A percentile compares a stretch with the other conserved stretches of the same genome.
Conservation (phyloP, 192 early-diverging fungal species). For the Backusella mclennaniae region DNA sequence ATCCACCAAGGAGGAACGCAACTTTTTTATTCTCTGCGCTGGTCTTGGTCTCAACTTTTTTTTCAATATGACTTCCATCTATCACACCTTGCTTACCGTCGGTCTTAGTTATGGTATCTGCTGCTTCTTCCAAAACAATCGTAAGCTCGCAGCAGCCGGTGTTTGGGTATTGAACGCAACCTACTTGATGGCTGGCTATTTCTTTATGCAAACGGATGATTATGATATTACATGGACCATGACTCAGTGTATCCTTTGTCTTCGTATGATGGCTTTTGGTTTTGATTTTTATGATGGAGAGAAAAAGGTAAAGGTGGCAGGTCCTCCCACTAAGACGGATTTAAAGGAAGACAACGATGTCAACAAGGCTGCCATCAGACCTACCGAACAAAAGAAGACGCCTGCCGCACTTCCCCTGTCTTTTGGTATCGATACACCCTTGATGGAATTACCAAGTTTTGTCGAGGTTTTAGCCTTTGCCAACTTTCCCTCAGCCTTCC, state of each 20-base stretch:
- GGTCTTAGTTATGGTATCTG: conserved; percentile 44
- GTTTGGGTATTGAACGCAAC: conserved; percentile 51
- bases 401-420: conserved; percentile 32
- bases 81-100: conserved; percentile 50
- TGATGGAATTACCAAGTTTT: conserved; percentile 43
- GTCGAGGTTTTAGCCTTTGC: conserved; percentile 49
- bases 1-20: conserved; percentile 44
- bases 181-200: conserved; percentile 51
- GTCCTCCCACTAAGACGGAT: not conserved
- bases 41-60: conserved; percentile 49
- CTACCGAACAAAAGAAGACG: not conserved
- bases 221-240: conserved; percentile 64
- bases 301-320: not conserved
- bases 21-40: conserved; percentile 40
- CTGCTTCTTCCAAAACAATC: conserved; percentile 29
- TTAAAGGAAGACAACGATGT: not conserved
- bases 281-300: conserved; percentile 60
- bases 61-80: conserved; percentile 46
- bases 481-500: conserved; percentile 56
- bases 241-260: conserved; percentile 61
- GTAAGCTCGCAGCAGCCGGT: conserved; percentile 30
- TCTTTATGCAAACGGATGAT: conserved; percentile 42
- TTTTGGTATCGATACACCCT: conserved; percentile 45
- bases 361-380: not conserved
- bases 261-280: conserved; percentile 60